Evolutionary conservation across 2,329 filamentous ascomycete genomes (phyloP).

Genomic region (Phyllosticta citriasiana): DNA sequence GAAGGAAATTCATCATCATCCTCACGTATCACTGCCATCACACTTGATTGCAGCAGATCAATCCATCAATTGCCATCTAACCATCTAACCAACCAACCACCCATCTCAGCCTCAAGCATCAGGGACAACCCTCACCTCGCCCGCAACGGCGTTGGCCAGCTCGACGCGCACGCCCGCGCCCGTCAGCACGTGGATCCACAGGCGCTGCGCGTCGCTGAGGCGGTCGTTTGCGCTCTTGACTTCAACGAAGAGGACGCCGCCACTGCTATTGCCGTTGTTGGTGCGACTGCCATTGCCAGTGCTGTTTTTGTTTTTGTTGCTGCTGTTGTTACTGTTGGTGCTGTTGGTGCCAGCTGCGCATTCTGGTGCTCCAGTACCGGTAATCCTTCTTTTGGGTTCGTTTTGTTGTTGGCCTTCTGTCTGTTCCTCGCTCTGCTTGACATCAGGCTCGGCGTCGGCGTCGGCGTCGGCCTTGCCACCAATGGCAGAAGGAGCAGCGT

Average conservation of each 20-base stretch:
- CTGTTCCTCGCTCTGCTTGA: not conserved
- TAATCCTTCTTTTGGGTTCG: conserved; percentile 16
- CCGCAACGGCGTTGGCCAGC: conserved; percentile 57
- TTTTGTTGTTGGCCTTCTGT: too few species aligned
- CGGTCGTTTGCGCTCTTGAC: conserved; percentile 65
- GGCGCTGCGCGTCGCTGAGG: conserved; percentile 85
- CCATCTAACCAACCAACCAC: not conserved
- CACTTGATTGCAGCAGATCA: too few species aligned
- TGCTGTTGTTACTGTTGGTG: too few species aligned
- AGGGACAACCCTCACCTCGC: conserved; percentile 33
- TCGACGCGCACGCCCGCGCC: conserved; percentile 80
- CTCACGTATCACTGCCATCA: too few species aligned
- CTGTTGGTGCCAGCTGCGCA: too few species aligned
- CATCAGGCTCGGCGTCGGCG: conserved; percentile 25
- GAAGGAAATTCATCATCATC: too few species aligned
- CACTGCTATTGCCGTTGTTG: not conserved
- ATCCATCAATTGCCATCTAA: too few species aligned
- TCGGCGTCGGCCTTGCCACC: conserved; percentile 14
- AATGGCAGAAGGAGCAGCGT: too few species aligned
- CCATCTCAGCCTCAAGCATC: not conserved
- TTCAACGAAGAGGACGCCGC: conserved; percentile 56
- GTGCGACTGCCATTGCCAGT: too few species aligned
- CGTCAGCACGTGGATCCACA: conserved; percentile 93
- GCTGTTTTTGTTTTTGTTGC: too few species aligned
- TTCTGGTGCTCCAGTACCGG: conserved; percentile 36